Percentiles rank a stretch among this genome's conserved stretches.
phyloP scores from a whole-genome alignment of 2,329 filamentous ascomycete genomes.

The Diaporthe nobilis region DNA sequence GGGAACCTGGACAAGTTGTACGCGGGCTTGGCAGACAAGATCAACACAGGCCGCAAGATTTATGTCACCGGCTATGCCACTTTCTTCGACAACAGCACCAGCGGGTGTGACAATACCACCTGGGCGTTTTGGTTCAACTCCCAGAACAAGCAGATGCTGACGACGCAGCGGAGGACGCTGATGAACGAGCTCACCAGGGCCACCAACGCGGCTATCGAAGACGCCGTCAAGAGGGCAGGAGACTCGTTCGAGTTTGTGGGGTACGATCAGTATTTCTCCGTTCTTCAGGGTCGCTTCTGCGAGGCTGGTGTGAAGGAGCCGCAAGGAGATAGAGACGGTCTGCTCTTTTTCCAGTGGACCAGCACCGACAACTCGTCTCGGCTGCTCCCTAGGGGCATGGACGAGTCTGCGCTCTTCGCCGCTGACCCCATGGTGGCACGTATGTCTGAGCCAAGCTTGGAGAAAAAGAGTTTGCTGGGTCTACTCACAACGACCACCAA shows the following conservation, averaged over 20 bases:
- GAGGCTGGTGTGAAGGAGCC: slow-evolving; percentile 21
- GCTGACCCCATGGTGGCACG: not conserved
- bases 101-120: slow-evolving; percentile 1
- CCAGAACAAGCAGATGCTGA: slow-evolving; percentile 8
- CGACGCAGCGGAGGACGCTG: not conserved
- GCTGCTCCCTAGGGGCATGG: slow-evolving; percentile 10
- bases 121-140: slow-evolving; percentile 21
- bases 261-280: slow-evolving; percentile 24
- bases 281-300: slow-evolving; percentile 13
- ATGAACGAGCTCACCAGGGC: slow-evolving; percentile 13
- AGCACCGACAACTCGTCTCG: slow-evolving; percentile 1
- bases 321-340: not conserved
- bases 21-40: slow-evolving; percentile 11
- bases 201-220: slow-evolving; percentile 14
- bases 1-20: slow-evolving; percentile 18
- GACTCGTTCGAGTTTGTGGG: slow-evolving; percentile 1
- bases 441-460: not conserved
- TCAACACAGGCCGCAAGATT: slow-evolving; percentile 24
- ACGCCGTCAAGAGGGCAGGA: slow-evolving; percentile 7
- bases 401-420: slow-evolving; percentile 12
- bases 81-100: slow-evolving; percentile 27
- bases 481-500: slow-evolving; percentile 4
- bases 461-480: not conserved
- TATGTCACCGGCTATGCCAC: slow-evolving; percentile 19
- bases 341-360: slow-evolving; percentile 24